Evolutionary conservation across 768 basidiomycete species (phyloP).

Genomic region (Cystofilobasidium ferigula): DNA sequence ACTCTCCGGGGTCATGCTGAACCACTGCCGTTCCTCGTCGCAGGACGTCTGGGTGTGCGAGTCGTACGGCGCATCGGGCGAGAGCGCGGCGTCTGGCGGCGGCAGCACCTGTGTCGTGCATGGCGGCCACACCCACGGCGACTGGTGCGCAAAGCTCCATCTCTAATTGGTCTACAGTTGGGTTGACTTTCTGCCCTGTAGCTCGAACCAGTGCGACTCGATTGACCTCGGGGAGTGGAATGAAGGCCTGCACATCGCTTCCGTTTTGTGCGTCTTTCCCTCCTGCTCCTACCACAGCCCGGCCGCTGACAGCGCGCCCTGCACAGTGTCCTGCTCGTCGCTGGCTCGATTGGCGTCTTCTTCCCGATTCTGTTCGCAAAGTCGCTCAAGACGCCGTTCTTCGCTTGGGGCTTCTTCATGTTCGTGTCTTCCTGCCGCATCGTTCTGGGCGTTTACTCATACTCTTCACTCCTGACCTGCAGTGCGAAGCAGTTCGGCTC

Average conservation of each 20-base stretch:
- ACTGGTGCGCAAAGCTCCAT: slow-evolving; percentile 28
- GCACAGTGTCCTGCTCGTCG: slow-evolving; percentile 13
- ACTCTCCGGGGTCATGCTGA: slow-evolving; percentile 28
- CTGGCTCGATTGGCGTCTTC: background rate
- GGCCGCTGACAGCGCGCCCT: too few relatives aligned
- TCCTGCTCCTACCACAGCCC: slow-evolving; percentile 29
- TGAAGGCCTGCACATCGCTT: slow-evolving; percentile 32
- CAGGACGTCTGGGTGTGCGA: slow-evolving; percentile 12
- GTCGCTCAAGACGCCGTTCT: slow-evolving; percentile 25
- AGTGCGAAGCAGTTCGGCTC: slow-evolving; percentile 35
- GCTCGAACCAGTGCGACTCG: slow-evolving; percentile 24
- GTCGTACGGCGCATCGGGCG: too few relatives aligned
- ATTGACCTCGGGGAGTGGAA: slow-evolving; percentile 30
- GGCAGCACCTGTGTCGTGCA: slow-evolving; percentile 19
- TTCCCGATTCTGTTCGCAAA: slow-evolving; percentile 24
- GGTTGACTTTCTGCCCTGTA: background rate
- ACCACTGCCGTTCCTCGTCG: background rate
- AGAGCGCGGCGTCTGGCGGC: too few relatives aligned
- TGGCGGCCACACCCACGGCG: slow-evolving; percentile 32
- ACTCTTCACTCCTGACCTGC: too few relatives aligned
- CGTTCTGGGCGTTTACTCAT: too few relatives aligned
- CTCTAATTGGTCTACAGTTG: background rate
- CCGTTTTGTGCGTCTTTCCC: slow-evolving; percentile 33
- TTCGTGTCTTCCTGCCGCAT: too few relatives aligned
- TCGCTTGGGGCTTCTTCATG: slow-evolving; percentile 33